A percentile compares a stretch with the other conserved stretches of the same genome.
Conservation (phyloP, 208 protist species). For the Leishmania tropica region DNA sequence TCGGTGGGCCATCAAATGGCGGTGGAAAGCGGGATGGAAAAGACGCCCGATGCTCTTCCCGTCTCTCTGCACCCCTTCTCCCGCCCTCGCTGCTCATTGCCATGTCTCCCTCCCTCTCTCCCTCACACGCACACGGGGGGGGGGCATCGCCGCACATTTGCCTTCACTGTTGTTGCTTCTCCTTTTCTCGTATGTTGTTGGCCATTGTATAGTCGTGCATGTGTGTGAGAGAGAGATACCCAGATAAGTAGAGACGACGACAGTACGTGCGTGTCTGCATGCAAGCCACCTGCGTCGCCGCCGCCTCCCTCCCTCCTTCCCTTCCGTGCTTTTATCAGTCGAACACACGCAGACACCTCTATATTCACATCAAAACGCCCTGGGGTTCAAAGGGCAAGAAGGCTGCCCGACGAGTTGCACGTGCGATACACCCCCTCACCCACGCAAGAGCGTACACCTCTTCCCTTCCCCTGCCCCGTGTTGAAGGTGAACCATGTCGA, state of each 20-base stretch:
- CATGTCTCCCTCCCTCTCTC: not conserved
- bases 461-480: not conserved
- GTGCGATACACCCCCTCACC: not conserved
- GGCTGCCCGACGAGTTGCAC: not conserved
- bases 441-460: not conserved
- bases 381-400: not conserved
- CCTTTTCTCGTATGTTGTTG: too few species aligned
- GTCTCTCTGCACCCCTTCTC: too few species aligned
- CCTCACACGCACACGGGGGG: not conserved
- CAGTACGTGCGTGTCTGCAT: not conserved
- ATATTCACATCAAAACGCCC: not conserved
- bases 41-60: too few species aligned
- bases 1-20: not conserved
- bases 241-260: slow-evolving; percentile 1
- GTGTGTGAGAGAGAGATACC: not conserved
- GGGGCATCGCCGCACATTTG: not conserved
- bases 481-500: slow-evolving; percentile 25
- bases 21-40: not conserved
- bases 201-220: not conserved
- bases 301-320: not conserved
- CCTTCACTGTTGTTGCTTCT: not conserved
- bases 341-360: not conserved
- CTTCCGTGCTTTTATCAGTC: not conserved
- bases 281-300: not conserved
- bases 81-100: not conserved